These are phyloP conservation scores for Candida insectorum DNA, from an alignment of 805 yeast genomes.

Conservation along the genomic window DNA sequence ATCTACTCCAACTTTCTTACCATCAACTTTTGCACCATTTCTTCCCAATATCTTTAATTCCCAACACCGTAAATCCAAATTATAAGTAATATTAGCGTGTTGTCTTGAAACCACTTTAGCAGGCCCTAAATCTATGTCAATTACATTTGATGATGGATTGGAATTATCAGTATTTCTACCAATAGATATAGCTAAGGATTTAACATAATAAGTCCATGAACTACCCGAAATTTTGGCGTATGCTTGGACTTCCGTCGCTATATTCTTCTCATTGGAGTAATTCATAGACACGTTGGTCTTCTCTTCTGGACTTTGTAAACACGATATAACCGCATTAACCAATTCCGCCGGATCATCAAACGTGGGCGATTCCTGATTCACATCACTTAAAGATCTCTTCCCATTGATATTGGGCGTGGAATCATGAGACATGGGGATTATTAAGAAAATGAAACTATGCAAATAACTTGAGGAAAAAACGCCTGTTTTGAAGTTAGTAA, in stretches of 20 bases:
- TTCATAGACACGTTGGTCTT: slow-evolving; percentile 67
- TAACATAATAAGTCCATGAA: slow-evolving; percentile 93
- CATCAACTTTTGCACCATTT: slow-evolving; percentile 91
- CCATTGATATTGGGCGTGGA: slow-evolving; percentile 29
- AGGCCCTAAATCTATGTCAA: slow-evolving; percentile 92
- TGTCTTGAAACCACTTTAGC: slow-evolving; percentile 93
- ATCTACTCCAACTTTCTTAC: slow-evolving; percentile 52
- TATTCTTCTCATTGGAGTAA: slow-evolving; percentile 70
- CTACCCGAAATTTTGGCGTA: slow-evolving; percentile 94
- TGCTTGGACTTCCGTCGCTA: slow-evolving; percentile 85
- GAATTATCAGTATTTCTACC: slow-evolving; percentile 72
- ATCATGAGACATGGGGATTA: slow-evolving; percentile 20
- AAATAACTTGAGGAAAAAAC: too few species aligned
- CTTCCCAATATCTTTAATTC: slow-evolving; percentile 80
- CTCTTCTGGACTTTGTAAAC: slow-evolving; percentile 68
- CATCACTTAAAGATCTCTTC: slow-evolving; percentile 22
- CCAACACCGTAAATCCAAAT: slow-evolving; percentile 76
- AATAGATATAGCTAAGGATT: slow-evolving; percentile 66
- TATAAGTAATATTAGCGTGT: slow-evolving; percentile 83
- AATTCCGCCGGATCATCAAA: slow-evolving; percentile 62
- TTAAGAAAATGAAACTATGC: too few species aligned
- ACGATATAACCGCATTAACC: slow-evolving; percentile 70
- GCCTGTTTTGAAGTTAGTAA: too few species aligned
- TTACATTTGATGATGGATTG: slow-evolving; percentile 15
- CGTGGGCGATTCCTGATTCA: slow-evolving; percentile 26